Conservation (phyloP, 495 filamentous ascomycete genomes). For the Daldinia childiae region DNA sequence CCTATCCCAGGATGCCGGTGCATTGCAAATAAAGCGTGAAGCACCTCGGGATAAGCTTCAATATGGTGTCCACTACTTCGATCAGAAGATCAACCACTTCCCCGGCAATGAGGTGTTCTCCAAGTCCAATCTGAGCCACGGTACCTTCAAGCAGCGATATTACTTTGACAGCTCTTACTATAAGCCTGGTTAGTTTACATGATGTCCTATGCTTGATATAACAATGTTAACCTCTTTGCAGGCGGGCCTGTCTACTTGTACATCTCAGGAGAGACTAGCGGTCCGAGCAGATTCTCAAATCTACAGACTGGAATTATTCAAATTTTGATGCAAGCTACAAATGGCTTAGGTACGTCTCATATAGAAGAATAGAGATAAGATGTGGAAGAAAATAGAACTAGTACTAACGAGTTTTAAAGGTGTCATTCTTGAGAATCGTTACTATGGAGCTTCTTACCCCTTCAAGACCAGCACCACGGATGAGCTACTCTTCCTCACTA, state of each 20-base stretch:
- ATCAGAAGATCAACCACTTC: slow-evolving; percentile 55
- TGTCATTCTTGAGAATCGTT: slow-evolving; percentile 59
- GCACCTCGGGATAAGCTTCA: slow-evolving; percentile 29
- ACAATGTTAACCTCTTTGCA: slow-evolving; percentile 21
- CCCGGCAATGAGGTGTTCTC: slow-evolving; percentile 46
- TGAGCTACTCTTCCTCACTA: slow-evolving; percentile 55
- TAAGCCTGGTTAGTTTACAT: slow-evolving; percentile 47
- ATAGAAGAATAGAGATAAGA: not conserved
- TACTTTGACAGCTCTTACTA: slow-evolving; percentile 59
- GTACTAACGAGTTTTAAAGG: slow-evolving; percentile 31
- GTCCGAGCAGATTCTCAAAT: slow-evolving; percentile 47
- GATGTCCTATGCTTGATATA: not conserved
- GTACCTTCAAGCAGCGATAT: slow-evolving; percentile 57
- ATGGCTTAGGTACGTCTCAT: slow-evolving; percentile 48
- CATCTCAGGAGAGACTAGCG: slow-evolving; percentile 55
- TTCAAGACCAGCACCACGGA: slow-evolving; percentile 55
- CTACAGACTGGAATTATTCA: slow-evolving; percentile 54
- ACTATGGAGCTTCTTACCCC: slow-evolving; percentile 57
- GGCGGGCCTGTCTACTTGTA: slow-evolving; percentile 59
- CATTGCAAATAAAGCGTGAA: slow-evolving; percentile 28
- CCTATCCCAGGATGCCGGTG: slow-evolving; percentile 13
- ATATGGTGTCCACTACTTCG: slow-evolving; percentile 41
- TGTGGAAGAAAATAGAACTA: not conserved
- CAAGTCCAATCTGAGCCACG: slow-evolving; percentile 48
- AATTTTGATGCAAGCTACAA: slow-evolving; percentile 57